Conservation (phyloP, 1,284 basidiomycete species). For the Trametes polyzona region DNA sequence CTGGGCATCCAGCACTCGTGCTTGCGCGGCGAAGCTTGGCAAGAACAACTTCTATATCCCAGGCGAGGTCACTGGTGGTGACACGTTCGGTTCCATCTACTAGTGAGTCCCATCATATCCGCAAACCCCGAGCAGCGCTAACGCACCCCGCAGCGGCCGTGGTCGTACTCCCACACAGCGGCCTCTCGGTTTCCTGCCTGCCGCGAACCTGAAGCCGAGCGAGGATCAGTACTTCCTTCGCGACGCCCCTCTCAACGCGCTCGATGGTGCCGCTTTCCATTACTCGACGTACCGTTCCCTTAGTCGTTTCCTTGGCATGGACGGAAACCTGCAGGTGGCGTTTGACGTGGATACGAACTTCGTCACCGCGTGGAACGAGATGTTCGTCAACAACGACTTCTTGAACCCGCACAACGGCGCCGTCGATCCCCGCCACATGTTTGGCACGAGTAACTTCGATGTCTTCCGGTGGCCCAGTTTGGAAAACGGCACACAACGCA, state of each 20-base stretch:
- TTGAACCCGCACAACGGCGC: conserved; percentile 68
- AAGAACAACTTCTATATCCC: conserved; percentile 90
- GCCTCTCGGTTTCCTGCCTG: conserved; percentile 66
- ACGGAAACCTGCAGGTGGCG: conserved; percentile 87
- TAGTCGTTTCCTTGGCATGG: conserved; percentile 88
- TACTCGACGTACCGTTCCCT: conserved; percentile 89
- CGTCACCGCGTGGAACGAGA: conserved; percentile 85
- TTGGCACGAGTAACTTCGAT: conserved; percentile 90
- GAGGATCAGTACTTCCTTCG: conserved; percentile 82
- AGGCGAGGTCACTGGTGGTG: conserved; percentile 93
- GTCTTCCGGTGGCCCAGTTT: conserved; percentile 90
- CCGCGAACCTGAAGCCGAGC: conserved; percentile 63
- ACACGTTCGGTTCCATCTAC: conserved; percentile 87
- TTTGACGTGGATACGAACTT: conserved; percentile 85
- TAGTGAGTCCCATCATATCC: conserved; percentile 51
- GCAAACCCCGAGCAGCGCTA: background rate
- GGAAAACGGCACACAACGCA: conserved; percentile 79
- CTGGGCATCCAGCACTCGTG: conserved; percentile 76
- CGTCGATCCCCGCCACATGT: conserved; percentile 87
- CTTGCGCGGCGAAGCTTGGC: conserved; percentile 69
- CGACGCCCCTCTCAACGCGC: conserved; percentile 56
- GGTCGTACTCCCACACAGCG: conserved; percentile 77
- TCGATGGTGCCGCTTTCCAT: conserved; percentile 87
- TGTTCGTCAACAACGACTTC: conserved; percentile 88
- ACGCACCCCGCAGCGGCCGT: conserved; percentile 62